Conservation (phyloP, 2,329 filamentous ascomycete genomes). For the Parascedosporium putredinis region DNA sequence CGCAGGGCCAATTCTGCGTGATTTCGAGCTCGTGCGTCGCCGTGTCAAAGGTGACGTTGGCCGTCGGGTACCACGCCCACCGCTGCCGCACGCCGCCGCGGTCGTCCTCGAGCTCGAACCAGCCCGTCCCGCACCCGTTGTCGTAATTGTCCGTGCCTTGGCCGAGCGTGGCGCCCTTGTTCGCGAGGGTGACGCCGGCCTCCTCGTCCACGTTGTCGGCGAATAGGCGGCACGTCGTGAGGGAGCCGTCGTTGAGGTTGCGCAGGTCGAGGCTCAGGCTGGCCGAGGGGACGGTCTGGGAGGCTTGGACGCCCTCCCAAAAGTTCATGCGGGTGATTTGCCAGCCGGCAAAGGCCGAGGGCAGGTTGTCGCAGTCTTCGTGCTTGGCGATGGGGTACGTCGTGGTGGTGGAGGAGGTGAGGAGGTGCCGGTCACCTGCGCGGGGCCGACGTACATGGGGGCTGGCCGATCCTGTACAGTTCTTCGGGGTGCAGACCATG, state of each 20-base stretch:
- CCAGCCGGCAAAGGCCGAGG: background rate
- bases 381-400: background rate
- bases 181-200: background rate
- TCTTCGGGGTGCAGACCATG: background rate
- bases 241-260: conserved; percentile 1
- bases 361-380: background rate
- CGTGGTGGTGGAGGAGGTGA: background rate
- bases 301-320: background rate
- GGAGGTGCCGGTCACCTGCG: background rate
- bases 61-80: background rate
- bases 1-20: background rate
- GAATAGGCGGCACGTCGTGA: background rate
- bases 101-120: background rate
- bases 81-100: background rate
- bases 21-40: background rate
- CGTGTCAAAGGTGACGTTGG: conserved; percentile 1
- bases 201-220: background rate
- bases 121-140: background rate
- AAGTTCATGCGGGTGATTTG: conserved; percentile 2
- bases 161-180: background rate
- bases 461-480: background rate
- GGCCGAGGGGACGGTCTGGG: background rate
- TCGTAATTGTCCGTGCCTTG: conserved; percentile 3
- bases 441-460: background rate
- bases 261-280: background rate